Conservation (phyloP, 176 grass and related monocot genomes). For the Chrysopogon serrulatus region DNA sequence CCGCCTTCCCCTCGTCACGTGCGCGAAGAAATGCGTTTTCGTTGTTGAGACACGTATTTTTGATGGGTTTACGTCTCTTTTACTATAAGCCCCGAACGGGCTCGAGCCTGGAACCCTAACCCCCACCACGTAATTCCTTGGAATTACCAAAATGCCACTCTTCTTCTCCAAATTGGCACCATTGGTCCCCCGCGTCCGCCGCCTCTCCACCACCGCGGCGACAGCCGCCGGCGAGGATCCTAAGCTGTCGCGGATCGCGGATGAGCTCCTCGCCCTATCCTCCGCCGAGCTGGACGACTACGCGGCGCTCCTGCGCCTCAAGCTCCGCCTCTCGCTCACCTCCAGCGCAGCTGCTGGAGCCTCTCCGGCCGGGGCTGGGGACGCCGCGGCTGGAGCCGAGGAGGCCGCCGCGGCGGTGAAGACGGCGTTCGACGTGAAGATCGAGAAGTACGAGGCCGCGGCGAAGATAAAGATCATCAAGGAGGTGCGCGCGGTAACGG, state of each 20-base stretch:
- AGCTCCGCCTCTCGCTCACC: conserved; percentile 57
- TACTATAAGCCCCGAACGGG: not conserved
- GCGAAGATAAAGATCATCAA: conserved; percentile 99
- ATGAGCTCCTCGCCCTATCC: conserved; percentile 55
- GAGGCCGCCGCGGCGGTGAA: conserved; percentile 43
- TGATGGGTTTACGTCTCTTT: rapidly evolving
- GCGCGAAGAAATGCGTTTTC: not conserved
- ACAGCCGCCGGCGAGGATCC: conserved; percentile 21
- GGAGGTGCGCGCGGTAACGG: conserved; percentile 88
- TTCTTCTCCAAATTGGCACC: conserved; percentile 43
- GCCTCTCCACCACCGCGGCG: conserved; percentile 42
- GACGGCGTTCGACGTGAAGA: conserved; percentile 80
- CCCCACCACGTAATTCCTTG: not conserved
- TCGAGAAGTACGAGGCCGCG: conserved; percentile 93
- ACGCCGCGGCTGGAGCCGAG: conserved; percentile 10
- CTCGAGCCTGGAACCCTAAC: conserved; percentile 23
- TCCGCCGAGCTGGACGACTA: conserved; percentile 56
- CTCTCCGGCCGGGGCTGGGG: conserved; percentile 9
- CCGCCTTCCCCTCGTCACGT: not conserved
- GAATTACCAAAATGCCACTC: conserved; percentile 44
- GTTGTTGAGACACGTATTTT: rapidly evolving
- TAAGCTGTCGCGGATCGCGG: conserved; percentile 57
- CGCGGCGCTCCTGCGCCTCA: conserved; percentile 60
- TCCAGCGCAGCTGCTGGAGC: conserved; percentile 23
- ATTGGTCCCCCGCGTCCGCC: conserved; percentile 33